Evolutionary conservation across 192 early-diverging fungal species (phyloP), one percentile per base, ranked within the genome.

Genomic region (Spinellus fusiger): DNA sequence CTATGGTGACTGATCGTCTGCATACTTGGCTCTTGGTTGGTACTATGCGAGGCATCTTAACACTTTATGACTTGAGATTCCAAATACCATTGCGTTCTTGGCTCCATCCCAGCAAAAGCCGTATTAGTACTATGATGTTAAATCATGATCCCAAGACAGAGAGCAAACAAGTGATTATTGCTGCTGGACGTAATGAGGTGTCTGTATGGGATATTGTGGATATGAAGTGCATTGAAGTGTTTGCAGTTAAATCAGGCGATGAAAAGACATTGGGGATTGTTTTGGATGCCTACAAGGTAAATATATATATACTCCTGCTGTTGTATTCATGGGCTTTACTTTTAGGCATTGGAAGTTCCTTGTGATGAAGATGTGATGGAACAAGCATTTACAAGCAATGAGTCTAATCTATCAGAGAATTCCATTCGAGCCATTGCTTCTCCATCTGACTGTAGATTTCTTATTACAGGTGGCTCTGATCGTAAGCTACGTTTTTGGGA

Each of bases 401-500:
- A 77, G 65, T 73, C 69, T 26, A 84, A 71, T 65, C 77, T 72
- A n/a, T 71, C 69, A 16, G 84, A 77, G 54, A 80, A 80, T 49
- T 79, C 78, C 9, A 76, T 89, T 22, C 77, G 81, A n/a, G 80
- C 83, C 3, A 59, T 91, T 8, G 71, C 80, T n/a, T 79, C 77
- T 50, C 70, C 77, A 1, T 48, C 66, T 10, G 77, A 86, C 31
- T 76, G 76, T 26, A 60, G 76, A 18, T 88, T 79, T 56, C 81
- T 96, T 73, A 70, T 96, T 22, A 83, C 89, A 0, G 90, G 75
- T 0, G 91, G 93, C 5, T 84, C 83, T 4, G 94, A 96, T 74
- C 82, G 89, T 32, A 93, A 93, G 70, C 71, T 97, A 29, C 74
- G 93, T n/a, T 89, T 86, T 59, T 93, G 93, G 90, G 86, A 93